Conservation (phyloP, 2,329 filamentous ascomycete genomes). For the Amylocarpus encephaloides region DNA sequence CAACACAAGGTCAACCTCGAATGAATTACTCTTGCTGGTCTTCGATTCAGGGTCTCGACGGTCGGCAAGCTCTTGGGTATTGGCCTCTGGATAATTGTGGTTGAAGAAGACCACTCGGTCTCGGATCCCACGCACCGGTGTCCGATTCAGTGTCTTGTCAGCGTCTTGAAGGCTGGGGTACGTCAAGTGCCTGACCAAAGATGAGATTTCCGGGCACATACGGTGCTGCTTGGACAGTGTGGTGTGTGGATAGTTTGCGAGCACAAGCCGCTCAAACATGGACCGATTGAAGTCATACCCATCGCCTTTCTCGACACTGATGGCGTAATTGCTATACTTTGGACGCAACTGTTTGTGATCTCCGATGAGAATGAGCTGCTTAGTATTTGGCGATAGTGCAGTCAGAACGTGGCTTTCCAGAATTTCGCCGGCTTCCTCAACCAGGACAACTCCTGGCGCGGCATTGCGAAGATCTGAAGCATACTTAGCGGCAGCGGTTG, state of each 20-base stretch:
- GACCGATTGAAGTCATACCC: conserved; percentile 63
- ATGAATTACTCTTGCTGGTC: conserved; percentile 54
- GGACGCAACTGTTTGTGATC: conserved; percentile 69
- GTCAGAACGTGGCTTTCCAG: conserved; percentile 62
- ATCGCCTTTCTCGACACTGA: conserved; percentile 57
- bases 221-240: conserved; percentile 58
- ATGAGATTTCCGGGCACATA: conserved; percentile 62
- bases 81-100: conserved; percentile 49
- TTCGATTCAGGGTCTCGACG: conserved; percentile 40
- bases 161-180: conserved; percentile 58
- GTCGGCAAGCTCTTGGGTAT: conserved; percentile 39
- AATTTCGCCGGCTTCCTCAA: conserved; percentile 71
- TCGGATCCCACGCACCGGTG: conserved; percentile 48
- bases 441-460: conserved; percentile 49
- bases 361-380: conserved; percentile 64
- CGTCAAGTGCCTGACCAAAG: conserved; percentile 48
- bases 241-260: conserved; percentile 45
- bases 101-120: conserved; percentile 60
- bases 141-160: conserved; percentile 47
- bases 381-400: conserved; percentile 46
- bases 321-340: conserved; percentile 50
- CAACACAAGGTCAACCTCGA: conserved; percentile 61
- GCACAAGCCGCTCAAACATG: conserved; percentile 61
- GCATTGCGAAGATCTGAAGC: conserved; percentile 46
- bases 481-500: conserved; percentile 62